Evolutionary conservation across 169 alveolate genomes (phyloP).

Genomic region (Eimeria zaria): DNA sequence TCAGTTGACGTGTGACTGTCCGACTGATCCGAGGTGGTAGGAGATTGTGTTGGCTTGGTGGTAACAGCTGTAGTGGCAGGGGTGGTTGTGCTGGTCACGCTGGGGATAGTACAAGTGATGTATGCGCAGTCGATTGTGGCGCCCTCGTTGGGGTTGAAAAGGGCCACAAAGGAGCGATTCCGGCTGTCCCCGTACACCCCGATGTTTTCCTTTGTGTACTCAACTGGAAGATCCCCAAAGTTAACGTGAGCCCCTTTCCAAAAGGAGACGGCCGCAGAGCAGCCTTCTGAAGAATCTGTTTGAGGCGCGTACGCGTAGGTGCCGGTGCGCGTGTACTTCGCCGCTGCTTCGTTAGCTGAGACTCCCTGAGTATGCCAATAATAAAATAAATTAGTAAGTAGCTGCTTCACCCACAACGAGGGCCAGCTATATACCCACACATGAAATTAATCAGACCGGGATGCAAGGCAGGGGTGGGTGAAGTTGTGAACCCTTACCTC

Average conservation of each 20-base stretch:
- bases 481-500: neutral
- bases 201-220: neutral
- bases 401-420: no score
- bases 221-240: neutral
- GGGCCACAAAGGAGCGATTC: neutral
- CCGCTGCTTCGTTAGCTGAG: no score
- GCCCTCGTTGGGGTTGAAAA: neutral
- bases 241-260: neutral
- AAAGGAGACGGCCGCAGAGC: neutral
- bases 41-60: neutral
- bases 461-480: neutral
- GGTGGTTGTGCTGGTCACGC: neutral
- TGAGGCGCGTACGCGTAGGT: conserved; percentile 19
- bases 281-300: neutral
- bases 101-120: neutral
- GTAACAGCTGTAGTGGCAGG: no score
- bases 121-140: conserved; percentile 24
- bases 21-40: no score
- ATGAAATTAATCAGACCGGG: no score
- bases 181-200: neutral
- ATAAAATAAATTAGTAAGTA: no score
- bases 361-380: no score
- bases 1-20: neutral
- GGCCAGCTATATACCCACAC: no score
- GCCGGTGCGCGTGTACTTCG: neutral